Percentiles rank a stretch among this genome's conserved stretches.
These are phyloP conservation scores for Dissophora globulifera DNA, from an alignment of 192 early-diverging fungal genomes.

Conservation along the genomic window DNA sequence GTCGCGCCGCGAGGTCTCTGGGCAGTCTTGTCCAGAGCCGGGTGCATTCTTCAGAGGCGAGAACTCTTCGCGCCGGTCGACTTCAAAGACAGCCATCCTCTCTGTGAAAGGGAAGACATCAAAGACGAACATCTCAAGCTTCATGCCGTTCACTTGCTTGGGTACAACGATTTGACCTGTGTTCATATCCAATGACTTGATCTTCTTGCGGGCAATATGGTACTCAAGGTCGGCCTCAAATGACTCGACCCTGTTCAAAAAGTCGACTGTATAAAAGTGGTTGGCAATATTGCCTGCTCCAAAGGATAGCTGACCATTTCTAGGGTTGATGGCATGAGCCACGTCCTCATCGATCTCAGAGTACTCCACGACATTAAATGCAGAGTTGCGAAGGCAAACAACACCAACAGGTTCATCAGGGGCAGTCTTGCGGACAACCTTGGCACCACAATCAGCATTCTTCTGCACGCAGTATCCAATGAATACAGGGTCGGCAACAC, in stretches of 20 bases:
- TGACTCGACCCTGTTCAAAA: conserved; percentile 85
- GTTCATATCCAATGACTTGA: conserved; percentile 84
- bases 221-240: conserved; percentile 91
- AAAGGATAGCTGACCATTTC: conserved; percentile 80
- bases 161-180: conserved; percentile 79
- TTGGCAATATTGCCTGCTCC: conserved; percentile 98
- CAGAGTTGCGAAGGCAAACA: conserved; percentile 87
- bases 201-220: conserved; percentile 99
- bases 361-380: conserved; percentile 94
- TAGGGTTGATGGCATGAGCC: conserved; percentile 69
- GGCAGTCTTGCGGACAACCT: conserved; percentile 89
- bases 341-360: conserved; percentile 88
- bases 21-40: conserved; percentile 85
- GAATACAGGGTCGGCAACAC: conserved; percentile 96
- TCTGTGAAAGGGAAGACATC: conserved; percentile 96
- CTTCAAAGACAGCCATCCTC: conserved; percentile 91
- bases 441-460: conserved; percentile 93
- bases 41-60: conserved; percentile 98
- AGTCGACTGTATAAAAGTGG: conserved; percentile 96
- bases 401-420: conserved; percentile 96
- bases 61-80: conserved; percentile 94
- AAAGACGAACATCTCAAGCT: conserved; percentile 99
- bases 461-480: conserved; percentile 92
- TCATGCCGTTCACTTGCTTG: conserved; percentile 92
- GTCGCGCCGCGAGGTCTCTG: conserved; percentile 92